These are phyloP conservation scores for Neophaeococcomyces mojaviensis DNA, from an alignment of 2,329 filamentous ascomycete species.

Conservation along the genomic window DNA sequence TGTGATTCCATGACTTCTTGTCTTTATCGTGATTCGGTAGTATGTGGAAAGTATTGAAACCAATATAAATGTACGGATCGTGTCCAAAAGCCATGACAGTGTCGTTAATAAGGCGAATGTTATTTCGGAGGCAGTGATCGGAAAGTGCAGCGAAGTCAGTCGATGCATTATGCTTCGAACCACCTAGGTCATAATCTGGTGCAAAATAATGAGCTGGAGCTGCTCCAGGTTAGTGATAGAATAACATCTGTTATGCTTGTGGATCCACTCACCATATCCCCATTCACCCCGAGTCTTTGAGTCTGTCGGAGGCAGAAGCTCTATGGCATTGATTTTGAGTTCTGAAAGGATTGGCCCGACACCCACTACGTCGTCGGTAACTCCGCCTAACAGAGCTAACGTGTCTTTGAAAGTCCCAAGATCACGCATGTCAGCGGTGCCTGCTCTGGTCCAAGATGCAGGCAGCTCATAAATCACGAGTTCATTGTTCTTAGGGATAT, in stretches of 20 bases:
- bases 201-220: not conserved
- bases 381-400: conserved; percentile 1
- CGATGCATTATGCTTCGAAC: not conserved
- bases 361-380: not conserved
- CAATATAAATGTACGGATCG: not conserved
- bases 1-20: not conserved
- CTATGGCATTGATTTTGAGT: conserved; percentile 1
- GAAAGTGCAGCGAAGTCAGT: not conserved
- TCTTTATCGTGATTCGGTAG: too few species aligned
- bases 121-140: not conserved
- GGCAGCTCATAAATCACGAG: too few species aligned
- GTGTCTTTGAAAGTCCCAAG: conserved; percentile 1
- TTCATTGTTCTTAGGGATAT: too few species aligned
- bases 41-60: not conserved
- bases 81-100: conserved; percentile 6
- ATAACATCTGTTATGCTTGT: too few species aligned
- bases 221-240: too few species aligned
- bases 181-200: not conserved
- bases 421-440: too few species aligned
- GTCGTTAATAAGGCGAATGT: not conserved
- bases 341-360: not conserved
- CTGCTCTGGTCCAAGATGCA: too few species aligned
- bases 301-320: conserved; percentile 1
- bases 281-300: not conserved
- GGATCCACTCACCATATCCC: conserved; percentile 4